These are phyloP conservation scores for Noccaea caerulescens DNA, from an alignment of 345 rosid genomes.

Conservation along the genomic window DNA sequence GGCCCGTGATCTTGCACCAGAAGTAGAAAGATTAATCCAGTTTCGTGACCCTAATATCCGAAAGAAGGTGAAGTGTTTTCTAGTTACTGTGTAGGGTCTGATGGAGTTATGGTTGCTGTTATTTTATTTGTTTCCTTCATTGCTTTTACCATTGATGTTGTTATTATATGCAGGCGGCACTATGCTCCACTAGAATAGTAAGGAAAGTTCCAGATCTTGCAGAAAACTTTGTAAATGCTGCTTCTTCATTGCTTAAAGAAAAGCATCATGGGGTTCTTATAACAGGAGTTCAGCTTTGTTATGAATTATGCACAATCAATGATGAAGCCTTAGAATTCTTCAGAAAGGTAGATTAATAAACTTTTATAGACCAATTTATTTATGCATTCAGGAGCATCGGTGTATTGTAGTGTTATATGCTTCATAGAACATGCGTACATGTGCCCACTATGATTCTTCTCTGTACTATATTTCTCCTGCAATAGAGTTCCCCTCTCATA, in stretches of 20 bases:
- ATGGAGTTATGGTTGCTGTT: conserved; percentile 13
- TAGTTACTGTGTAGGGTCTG: conserved; percentile 8
- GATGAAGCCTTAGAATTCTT: conserved; percentile 83
- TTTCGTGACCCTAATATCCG: conserved; percentile 99
- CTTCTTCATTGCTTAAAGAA: conserved; percentile 88
- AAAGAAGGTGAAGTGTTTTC: conserved; percentile 69
- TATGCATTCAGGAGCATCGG: conserved; percentile 8
- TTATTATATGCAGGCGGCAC: conserved; percentile 72
- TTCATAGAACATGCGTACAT: conserved; percentile 23
- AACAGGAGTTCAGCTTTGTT: conserved; percentile 95
- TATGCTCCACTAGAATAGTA: conserved; percentile 92
- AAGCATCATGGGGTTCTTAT: conserved; percentile 98
- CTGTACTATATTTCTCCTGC: conserved; percentile 8
- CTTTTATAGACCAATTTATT: background rate
- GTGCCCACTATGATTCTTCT: conserved; percentile 15
- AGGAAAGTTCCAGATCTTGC: conserved; percentile 98
- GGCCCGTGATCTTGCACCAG: conserved; percentile 99
- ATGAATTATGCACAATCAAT: conserved; percentile 87
- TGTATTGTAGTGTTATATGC: background rate
- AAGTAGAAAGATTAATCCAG: conserved; percentile 93
- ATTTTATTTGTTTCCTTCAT: conserved; percentile 22
- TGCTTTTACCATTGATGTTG: conserved; percentile 31
- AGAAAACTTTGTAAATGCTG: conserved; percentile 92
- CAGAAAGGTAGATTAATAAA: conserved; percentile 68
- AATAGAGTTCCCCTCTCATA: background rate